Conservation (phyloP, 345 rosid species). For the Citrus cavaleriei region DNA sequence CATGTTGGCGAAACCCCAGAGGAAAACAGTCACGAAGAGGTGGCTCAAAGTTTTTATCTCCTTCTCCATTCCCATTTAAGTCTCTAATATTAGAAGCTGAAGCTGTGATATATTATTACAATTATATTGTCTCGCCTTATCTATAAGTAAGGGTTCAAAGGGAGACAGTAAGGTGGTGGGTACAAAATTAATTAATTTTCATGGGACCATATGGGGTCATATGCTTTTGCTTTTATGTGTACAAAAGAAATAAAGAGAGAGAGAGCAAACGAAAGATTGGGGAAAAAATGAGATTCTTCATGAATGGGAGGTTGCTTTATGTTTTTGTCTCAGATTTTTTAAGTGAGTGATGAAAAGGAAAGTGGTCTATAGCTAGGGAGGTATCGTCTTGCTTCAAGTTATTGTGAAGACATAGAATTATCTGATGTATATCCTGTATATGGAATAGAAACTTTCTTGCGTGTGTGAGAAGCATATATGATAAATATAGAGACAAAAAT, state of each 20-base stretch:
- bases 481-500: not conserved
- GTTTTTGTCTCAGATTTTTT: not conserved
- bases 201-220: not conserved
- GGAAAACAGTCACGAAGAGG: constrained; percentile 55
- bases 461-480: not conserved
- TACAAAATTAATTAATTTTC: too few species aligned
- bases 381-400: not conserved
- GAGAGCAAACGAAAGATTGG: not conserved
- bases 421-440: too few species aligned
- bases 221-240: not conserved
- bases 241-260: not conserved
- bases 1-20: constrained; percentile 34
- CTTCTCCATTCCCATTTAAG: constrained; percentile 19
- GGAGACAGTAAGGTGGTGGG: not conserved
- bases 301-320: not conserved
- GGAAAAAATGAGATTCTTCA: not conserved
- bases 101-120: too few species aligned
- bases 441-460: too few species aligned
- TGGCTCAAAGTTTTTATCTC: constrained; percentile 36
- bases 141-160: not conserved
- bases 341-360: not conserved
- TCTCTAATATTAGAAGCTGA: not conserved
- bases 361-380: too few species aligned
- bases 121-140: too few species aligned
- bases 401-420: not conserved